phyloP scores from a whole-genome alignment of 23 red algal species.

The Gracilaria gracilis region DNA sequence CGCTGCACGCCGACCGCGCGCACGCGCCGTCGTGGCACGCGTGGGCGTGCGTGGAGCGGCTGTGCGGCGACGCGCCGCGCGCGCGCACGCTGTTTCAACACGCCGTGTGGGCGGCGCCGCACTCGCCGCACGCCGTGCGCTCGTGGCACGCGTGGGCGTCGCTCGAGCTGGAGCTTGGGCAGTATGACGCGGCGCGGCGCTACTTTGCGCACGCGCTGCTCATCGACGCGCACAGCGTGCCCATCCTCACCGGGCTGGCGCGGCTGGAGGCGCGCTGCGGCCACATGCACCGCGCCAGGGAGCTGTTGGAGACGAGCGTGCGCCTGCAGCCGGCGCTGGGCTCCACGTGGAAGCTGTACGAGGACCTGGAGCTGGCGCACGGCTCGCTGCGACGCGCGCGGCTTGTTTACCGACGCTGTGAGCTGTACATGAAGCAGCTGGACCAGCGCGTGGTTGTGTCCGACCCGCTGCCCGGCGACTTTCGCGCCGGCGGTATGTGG shows the following conservation, averaged over 20 bases:
- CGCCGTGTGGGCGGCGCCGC: constrained; percentile 28
- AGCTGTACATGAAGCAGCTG: constrained; percentile 11
- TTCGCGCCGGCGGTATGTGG: constrained; percentile 68
- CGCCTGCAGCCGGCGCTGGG: constrained; percentile 5
- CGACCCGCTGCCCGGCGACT: constrained; percentile 63
- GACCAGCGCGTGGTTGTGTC: constrained; percentile 37
- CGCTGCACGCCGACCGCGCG: not conserved
- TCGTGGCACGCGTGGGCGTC: constrained; percentile 63
- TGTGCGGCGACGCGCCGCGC: constrained; percentile 44
- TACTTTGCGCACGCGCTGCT: constrained; percentile 52
- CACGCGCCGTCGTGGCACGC: constrained; percentile 55
- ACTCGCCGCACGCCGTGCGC: constrained; percentile 37
- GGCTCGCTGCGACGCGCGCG: constrained; percentile 45
- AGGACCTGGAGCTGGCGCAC: constrained; percentile 52
- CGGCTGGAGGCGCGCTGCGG: constrained; percentile 27
- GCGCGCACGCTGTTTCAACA: constrained; percentile 77
- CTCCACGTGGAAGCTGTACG: constrained; percentile 54
- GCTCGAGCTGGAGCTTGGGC: constrained; percentile 22
- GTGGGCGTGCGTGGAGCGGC: constrained; percentile 71
- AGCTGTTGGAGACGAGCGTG: constrained; percentile 29
- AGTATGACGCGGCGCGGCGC: constrained; percentile 13
- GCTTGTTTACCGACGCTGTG: constrained; percentile 40
- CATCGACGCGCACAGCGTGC: not conserved
- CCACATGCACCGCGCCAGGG: constrained; percentile 26
- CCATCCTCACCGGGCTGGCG: constrained; percentile 39